A percentile compares a stretch with the other conserved stretches of the same genome.
Conservation (phyloP, 441 rosid genomes). For the Erodium texanum region DNA sequence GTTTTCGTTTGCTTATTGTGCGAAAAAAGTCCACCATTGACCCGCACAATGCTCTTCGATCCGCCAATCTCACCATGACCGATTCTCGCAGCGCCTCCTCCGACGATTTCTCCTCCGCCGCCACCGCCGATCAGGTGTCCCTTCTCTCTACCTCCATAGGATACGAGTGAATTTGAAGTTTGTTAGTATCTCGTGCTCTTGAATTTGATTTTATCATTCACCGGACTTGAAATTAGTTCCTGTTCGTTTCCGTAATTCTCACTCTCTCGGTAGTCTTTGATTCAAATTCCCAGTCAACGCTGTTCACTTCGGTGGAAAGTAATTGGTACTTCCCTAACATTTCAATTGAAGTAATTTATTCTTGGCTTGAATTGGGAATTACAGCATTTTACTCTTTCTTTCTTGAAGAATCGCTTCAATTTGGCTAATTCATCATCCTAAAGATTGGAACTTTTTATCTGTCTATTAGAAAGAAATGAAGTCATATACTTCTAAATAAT, state of each 20-base stretch:
- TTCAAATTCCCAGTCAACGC: not conserved
- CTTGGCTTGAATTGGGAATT: not conserved
- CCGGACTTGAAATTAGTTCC: not conserved
- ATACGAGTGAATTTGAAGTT: too few species aligned
- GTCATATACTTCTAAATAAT: not conserved
- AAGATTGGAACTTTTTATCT: not conserved
- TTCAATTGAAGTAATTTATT: not conserved
- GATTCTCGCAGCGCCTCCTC: conserved; percentile 32
- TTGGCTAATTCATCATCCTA: not conserved
- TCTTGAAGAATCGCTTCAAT: not conserved
- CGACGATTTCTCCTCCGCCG: conserved; percentile 44
- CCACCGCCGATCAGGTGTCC: conserved; percentile 59
- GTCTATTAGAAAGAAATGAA: not conserved
- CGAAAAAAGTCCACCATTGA: too few species aligned
- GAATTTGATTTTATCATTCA: not conserved
- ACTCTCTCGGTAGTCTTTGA: not conserved
- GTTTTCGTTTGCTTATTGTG: not conserved
- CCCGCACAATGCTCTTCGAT: conserved; percentile 11
- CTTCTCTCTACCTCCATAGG: not conserved
- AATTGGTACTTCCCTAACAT: not conserved
- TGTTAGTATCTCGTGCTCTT: not conserved
- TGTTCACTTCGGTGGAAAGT: too few species aligned
- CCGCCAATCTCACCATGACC: conserved; percentile 39
- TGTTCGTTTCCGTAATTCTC: not conserved
- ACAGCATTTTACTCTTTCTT: not conserved